phyloP scores from a whole-genome alignment of 78 protist species.

The Dictyostelium discoideum region DNA sequence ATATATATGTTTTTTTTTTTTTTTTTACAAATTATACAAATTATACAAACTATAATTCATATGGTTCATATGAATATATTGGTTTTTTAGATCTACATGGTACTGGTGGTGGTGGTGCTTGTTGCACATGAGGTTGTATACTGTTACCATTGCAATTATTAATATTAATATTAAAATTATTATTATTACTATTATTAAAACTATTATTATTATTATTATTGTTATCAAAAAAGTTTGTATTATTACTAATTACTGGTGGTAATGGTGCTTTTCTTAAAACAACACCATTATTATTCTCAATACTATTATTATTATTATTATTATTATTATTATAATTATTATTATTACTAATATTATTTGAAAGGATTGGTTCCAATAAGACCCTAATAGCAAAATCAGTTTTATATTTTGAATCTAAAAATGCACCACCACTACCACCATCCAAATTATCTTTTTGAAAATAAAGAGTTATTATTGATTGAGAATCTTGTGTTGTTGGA shows the following conservation, averaged over 20 bases:
- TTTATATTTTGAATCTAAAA: conserved; percentile 9
- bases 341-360: not conserved
- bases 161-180: not conserved
- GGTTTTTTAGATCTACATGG: conserved; percentile 31
- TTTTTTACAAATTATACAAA: no score
- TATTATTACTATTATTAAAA: not conserved
- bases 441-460: conserved; percentile 33
- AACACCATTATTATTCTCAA: not conserved
- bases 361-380: not conserved
- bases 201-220: not conserved
- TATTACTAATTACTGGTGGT: not conserved
- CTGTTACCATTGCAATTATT: not conserved
- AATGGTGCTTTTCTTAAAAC: not conserved
- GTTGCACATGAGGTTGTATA: not conserved
- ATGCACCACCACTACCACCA: conserved; percentile 38
- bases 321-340: not conserved
- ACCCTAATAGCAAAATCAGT: conserved; percentile 15
- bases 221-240: not conserved
- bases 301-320: not conserved
- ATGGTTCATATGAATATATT: not conserved
- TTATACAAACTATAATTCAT: not conserved
- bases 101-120: conserved; percentile 7
- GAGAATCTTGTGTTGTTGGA: not conserved
- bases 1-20: not conserved
- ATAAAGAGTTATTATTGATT: not conserved